Evolutionary conservation across 2,329 filamentous ascomycete genomes (phyloP).

Genomic region (Neoarthrinium moseri): DNA sequence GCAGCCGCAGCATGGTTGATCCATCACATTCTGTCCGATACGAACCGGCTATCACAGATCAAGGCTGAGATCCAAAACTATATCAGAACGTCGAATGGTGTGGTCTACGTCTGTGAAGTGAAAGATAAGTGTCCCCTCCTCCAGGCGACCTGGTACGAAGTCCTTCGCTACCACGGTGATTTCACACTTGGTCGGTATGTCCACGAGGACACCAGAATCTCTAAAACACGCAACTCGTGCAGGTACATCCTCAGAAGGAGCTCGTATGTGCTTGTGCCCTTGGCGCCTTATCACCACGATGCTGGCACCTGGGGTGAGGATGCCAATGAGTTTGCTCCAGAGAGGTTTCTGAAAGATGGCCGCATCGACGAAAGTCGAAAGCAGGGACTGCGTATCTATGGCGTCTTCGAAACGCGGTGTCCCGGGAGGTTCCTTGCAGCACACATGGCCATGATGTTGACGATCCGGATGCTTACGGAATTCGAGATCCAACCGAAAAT

Average conservation of each 20-base stretch:
- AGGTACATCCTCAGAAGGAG: conserved; percentile 8
- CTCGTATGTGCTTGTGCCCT: conserved; percentile 9
- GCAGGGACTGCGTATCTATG: conserved; percentile 12
- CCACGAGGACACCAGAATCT: conserved; percentile 10
- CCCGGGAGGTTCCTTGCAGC: conserved; percentile 12
- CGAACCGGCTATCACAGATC: background rate
- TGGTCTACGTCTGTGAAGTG: background rate
- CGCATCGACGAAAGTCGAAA: conserved; percentile 4
- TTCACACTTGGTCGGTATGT: conserved; percentile 11
- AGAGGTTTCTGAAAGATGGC: conserved; percentile 4
- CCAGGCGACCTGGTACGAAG: background rate
- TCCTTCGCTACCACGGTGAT: conserved; percentile 9
- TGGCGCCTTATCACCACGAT: conserved; percentile 10
- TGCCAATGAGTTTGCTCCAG: background rate
- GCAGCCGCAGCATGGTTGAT: conserved; percentile 11
- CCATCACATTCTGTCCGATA: conserved; percentile 9
- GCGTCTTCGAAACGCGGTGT: conserved; percentile 11
- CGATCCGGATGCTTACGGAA: background rate
- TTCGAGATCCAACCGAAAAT: background rate
- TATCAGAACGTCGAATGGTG: background rate
- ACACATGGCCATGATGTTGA: conserved; percentile 7
- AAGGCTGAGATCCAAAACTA: background rate
- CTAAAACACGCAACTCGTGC: conserved; percentile 1
- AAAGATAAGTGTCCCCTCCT: background rate
- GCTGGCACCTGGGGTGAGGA: background rate